A percentile compares a stretch with the other conserved stretches of the same genome.
phyloP scores from a whole-genome alignment of 2,329 filamentous ascomycete species.

The Coniochaeta prunicola region DNA sequence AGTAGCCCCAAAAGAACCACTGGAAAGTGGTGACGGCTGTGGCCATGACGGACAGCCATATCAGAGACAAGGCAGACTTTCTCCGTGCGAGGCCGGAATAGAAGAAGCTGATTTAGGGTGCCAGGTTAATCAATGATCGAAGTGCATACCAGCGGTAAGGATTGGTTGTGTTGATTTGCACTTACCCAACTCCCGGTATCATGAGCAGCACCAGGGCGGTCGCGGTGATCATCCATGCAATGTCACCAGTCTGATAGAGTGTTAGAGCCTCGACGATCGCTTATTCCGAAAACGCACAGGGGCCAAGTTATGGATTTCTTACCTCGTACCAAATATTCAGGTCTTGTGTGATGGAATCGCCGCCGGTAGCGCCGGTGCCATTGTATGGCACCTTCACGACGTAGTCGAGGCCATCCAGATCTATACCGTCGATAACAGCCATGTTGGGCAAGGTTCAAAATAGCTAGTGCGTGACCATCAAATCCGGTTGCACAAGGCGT shows the following conservation, averaged over 20 bases:
- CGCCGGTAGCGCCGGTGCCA: constrained; percentile 56
- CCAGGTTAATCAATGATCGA: constrained; percentile 1
- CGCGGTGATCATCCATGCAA: constrained; percentile 75
- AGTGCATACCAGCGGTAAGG: neutral
- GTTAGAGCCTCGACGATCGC: constrained; percentile 11
- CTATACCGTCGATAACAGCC: constrained; percentile 28
- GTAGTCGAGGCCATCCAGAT: constrained; percentile 37
- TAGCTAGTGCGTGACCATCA: neutral
- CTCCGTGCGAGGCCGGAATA: constrained; percentile 84
- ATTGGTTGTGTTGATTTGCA: constrained; percentile 8
- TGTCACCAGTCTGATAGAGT: constrained; percentile 61
- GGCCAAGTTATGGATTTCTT: constrained; percentile 18
- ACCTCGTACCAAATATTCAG: constrained; percentile 76
- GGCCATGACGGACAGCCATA: constrained; percentile 87
- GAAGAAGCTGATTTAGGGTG: constrained; percentile 55
- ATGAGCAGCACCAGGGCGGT: constrained; percentile 83
- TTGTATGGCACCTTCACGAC: constrained; percentile 51
- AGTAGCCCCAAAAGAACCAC: constrained; percentile 94
- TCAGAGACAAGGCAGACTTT: constrained; percentile 82
- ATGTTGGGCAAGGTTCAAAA: constrained; percentile 14
- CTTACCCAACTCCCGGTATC: constrained; percentile 79
- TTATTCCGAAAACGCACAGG: neutral
- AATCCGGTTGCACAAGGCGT: neutral
- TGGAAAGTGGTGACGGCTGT: constrained; percentile 79
- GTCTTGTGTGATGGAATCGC: constrained; percentile 59